phyloP scores from a whole-genome alignment of 169 alveolate species.

The Cryptosporidium andersoni region DNA sequence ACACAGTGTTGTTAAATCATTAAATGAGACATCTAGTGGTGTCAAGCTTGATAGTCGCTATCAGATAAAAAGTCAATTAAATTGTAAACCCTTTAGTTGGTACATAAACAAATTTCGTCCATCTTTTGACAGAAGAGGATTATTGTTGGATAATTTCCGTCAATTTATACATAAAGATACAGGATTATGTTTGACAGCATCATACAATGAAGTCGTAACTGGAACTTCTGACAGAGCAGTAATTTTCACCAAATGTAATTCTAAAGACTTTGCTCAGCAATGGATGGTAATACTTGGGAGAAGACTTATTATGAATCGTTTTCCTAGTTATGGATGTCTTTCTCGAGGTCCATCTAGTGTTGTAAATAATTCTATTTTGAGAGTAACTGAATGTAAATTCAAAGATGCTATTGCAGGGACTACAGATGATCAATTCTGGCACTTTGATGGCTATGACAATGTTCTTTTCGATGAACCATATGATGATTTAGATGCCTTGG shows the following conservation, averaged over 20 bases:
- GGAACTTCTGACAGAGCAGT: slow-evolving; percentile 60
- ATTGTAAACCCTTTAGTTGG: slow-evolving; percentile 72
- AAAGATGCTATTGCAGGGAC: slow-evolving; percentile 35
- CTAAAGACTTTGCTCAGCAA: slow-evolving; percentile 18
- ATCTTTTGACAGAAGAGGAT: slow-evolving; percentile 57
- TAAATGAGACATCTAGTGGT: slow-evolving; percentile 47
- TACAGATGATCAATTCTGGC: slow-evolving; percentile 52
- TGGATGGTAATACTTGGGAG: slow-evolving; percentile 56
- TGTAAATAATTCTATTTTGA: slow-evolving; percentile 35
- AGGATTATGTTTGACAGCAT: slow-evolving; percentile 60
- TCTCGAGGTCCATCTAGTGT: slow-evolving; percentile 64
- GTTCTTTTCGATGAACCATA: slow-evolving; percentile 18
- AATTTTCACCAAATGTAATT: slow-evolving; percentile 23
- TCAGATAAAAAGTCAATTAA: slow-evolving; percentile 20
- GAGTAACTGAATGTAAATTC: slow-evolving; percentile 48
- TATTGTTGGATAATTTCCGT: slow-evolving; percentile 41
- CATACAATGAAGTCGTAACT: slow-evolving; percentile 53
- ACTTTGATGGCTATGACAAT: slow-evolving; percentile 18
- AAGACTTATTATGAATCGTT: slow-evolving; percentile 31
- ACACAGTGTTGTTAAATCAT: slow-evolving; percentile 22
- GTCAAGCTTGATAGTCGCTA: slow-evolving; percentile 31
- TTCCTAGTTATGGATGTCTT: slow-evolving; percentile 32
- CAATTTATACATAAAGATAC: slow-evolving; percentile 41
- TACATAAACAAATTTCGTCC: slow-evolving; percentile 60
- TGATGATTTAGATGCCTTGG: slow-evolving; percentile 5